Evolutionary conservation across 75 land plant species (phyloP).

Genomic region (Chamaecyparis obtusa): DNA sequence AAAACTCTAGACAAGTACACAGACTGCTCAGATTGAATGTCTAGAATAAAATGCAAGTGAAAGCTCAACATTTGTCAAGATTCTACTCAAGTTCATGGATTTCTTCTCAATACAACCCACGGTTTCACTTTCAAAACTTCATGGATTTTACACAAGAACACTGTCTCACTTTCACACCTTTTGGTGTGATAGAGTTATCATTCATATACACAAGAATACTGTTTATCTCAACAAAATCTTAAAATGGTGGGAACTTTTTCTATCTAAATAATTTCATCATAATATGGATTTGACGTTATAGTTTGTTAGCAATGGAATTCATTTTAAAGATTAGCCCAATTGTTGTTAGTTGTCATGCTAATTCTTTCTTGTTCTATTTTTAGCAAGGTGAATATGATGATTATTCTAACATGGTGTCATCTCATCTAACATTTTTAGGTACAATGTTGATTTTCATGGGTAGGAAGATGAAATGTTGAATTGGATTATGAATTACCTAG

Average conservation of each 20-base stretch:
- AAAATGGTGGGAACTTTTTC: constrained; percentile 48
- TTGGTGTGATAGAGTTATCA: constrained; percentile 40
- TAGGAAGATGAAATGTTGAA: constrained; percentile 48
- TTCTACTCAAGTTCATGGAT: too few species aligned
- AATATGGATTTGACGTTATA: neutral
- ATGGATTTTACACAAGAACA: too few species aligned
- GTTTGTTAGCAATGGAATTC: neutral
- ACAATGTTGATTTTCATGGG: constrained; percentile 56
- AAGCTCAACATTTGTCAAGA: too few species aligned
- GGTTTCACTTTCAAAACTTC: too few species aligned
- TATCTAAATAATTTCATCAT: neutral
- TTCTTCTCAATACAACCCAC: too few species aligned
- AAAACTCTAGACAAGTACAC: too few species aligned
- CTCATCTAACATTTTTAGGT: constrained; percentile 35
- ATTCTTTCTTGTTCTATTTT: neutral
- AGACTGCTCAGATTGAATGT: too few species aligned
- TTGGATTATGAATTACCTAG: constrained; percentile 64
- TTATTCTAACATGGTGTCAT: neutral
- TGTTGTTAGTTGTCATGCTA: neutral
- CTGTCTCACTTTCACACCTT: too few species aligned
- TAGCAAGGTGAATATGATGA: neutral
- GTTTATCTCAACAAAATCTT: constrained; percentile 54
- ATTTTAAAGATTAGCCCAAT: neutral
- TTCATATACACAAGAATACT: constrained; percentile 57
- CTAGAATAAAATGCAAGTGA: too few species aligned